Evolutionary conservation across 2,329 filamentous ascomycete genomes (phyloP), one percentile per base, ranked within the genome.

Genomic region (Colletotrichum liaoningense): DNA sequence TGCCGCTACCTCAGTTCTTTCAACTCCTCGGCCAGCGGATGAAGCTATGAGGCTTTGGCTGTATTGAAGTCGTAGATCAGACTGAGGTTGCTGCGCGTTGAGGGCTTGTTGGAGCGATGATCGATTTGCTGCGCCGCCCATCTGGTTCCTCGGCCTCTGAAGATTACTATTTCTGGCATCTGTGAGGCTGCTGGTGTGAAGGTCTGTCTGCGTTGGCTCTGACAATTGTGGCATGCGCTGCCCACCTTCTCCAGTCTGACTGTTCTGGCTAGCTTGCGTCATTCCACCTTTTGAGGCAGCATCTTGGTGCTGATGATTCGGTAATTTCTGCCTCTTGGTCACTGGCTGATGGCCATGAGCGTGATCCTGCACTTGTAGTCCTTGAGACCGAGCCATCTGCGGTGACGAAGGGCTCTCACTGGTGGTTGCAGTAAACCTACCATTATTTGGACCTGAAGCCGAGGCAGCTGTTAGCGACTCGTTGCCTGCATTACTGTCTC

Each of bases 291-390:
- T 72, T 26, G 42, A 35, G n/a, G 14, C 30, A 38, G 11, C 6
- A 24, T 57, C 55, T 63, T 52, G 60, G 14, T 14, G 63, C 60
- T 55, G 9, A 4, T 42, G 33, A n/a, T 16, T 46, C n/a, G 67
- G 19, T 8, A 35, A 22, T 14, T 60, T 71, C 28, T 46, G 57
- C 33, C 52, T 71, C 54, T 71, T 67, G 11, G 56, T 49, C 42
- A 49, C 68, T 11, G 46, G 28, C 14, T 49, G 62, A 22, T 63
- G 49, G 24, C 24, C 7, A 4, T 19, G 35, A 6, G 24, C 19
- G 24, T 11, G 22, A 6, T 38, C 52, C 30, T 49, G 46, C 8
- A 16, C 19, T 5, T n/a, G n/a, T 19, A 54, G 24, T 5, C 35
- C 35, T 11, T 54, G 19, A 49, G 38, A 59, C 35, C 35, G 24